Conservation (phyloP, 306 rosid species). For the Rubus parviflorus region DNA sequence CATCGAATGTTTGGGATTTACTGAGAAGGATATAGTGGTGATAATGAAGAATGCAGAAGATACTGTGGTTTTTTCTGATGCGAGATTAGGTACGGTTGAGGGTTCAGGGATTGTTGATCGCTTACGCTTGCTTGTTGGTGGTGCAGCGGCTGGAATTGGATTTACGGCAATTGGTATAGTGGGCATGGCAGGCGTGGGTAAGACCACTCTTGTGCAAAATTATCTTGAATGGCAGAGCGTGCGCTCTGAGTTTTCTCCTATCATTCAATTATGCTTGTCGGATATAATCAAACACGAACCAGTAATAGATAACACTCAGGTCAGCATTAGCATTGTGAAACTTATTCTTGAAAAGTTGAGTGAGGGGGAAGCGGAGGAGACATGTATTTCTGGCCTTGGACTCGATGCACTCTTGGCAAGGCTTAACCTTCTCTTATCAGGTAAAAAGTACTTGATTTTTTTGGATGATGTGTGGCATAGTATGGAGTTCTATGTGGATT, state of each 20-base stretch:
- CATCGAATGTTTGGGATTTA: not conserved
- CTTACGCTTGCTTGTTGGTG: not conserved
- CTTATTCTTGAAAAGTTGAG: not conserved
- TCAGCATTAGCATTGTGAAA: not conserved
- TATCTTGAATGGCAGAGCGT: no score
- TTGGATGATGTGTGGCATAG: conserved; percentile 16
- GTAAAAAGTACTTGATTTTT: conserved; percentile 5
- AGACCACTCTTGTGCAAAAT: no score
- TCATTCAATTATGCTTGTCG: conserved; percentile 1
- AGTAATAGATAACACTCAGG: no score
- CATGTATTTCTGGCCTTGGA: not conserved
- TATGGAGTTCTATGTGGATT: no score
- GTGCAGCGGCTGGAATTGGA: not conserved
- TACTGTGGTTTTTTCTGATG: not conserved
- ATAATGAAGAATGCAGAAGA: not conserved
- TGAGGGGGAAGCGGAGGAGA: not conserved
- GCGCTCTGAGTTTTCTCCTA: not conserved
- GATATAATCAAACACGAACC: no score
- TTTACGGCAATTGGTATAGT: conserved; percentile 17
- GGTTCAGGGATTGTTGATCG: no score
- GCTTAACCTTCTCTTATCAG: not conserved
- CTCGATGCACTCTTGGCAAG: not conserved
- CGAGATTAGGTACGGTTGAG: no score
- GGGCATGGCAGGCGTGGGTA: conserved; percentile 25
- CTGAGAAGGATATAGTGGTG: not conserved